Conservation (phyloP, 495 filamentous ascomycete genomes). For the Aspergillus haitiensis region DNA sequence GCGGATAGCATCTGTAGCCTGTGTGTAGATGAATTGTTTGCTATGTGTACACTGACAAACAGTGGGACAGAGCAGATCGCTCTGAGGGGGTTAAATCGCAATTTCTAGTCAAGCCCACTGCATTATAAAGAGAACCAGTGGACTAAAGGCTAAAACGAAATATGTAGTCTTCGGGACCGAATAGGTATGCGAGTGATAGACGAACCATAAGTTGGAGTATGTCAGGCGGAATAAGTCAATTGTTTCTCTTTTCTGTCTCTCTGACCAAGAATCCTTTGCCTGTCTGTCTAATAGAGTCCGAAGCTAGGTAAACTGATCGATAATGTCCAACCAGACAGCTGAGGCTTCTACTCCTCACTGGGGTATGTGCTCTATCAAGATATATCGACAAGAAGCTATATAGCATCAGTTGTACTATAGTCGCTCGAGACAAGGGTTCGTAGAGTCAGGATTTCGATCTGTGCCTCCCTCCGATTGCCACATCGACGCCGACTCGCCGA, state of each 20-base stretch:
- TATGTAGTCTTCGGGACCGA: conserved; percentile 22
- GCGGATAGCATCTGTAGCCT: background rate
- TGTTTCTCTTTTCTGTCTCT: conserved; percentile 38
- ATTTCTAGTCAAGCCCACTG: conserved; percentile 35
- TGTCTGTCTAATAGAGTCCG: conserved; percentile 49
- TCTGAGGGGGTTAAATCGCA: conserved; percentile 9
- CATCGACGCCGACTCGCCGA: conserved; percentile 24
- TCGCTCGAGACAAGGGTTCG: conserved; percentile 40
- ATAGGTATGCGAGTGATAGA: conserved; percentile 22
- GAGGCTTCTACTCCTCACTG: conserved; percentile 52
- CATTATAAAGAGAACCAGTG: conserved; percentile 41
- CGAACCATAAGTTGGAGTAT: conserved; percentile 31
- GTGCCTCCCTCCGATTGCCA: conserved; percentile 22
- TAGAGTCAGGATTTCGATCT: conserved; percentile 26
- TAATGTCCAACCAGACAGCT: conserved; percentile 38
- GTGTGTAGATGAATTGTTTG: conserved; percentile 4
- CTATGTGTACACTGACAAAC: conserved; percentile 21
- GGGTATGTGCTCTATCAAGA: conserved; percentile 63
- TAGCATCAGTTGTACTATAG: conserved; percentile 59
- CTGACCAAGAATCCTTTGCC: conserved; percentile 34
- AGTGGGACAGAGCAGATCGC: conserved; percentile 3
- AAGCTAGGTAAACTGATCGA: conserved; percentile 50
- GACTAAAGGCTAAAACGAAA: conserved; percentile 21
- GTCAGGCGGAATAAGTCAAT: conserved; percentile 48
- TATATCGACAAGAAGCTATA: conserved; percentile 68